A percentile compares a stretch with the other conserved stretches of the same genome.
Evolutionary conservation across 345 rosid genomes (phyloP).

Genomic region (Aurinia saxatilis): DNA sequence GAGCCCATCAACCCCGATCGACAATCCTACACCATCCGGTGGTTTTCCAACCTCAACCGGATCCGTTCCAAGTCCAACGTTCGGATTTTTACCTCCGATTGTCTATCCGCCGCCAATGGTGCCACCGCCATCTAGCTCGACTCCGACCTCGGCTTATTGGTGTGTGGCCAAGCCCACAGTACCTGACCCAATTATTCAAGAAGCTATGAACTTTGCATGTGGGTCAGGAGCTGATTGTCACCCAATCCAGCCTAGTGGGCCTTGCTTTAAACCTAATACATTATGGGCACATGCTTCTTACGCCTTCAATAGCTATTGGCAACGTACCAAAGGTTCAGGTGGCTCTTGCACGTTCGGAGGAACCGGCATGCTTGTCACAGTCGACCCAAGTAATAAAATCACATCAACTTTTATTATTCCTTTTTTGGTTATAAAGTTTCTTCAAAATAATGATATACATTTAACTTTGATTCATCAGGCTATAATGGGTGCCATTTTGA

Average conservation of each 20-base stretch:
- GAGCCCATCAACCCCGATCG: constrained; percentile 22
- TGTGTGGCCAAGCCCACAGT: constrained; percentile 93
- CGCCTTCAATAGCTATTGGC: constrained; percentile 95
- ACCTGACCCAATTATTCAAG: constrained; percentile 88
- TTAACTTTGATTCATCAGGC: constrained; percentile 28
- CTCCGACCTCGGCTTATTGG: constrained; percentile 55
- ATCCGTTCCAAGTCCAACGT: constrained; percentile 37
- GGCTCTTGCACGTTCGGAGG: constrained; percentile 93
- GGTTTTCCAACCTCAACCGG: constrained; percentile 35
- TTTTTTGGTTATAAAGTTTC: not conserved
- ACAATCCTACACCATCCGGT: constrained; percentile 31
- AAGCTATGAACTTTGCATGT: constrained; percentile 95
- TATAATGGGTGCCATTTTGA: constrained; percentile 55
- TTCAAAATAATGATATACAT: not conserved
- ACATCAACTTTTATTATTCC: not conserved
- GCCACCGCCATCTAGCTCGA: constrained; percentile 45
- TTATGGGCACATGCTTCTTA: constrained; percentile 80
- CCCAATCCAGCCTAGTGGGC: constrained; percentile 55
- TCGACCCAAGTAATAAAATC: constrained; percentile 69
- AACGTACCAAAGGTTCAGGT: constrained; percentile 64
- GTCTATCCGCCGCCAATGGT: constrained; percentile 72
- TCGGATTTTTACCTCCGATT: constrained; percentile 54
- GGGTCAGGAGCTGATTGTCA: constrained; percentile 84
- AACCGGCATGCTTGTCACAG: constrained; percentile 78
- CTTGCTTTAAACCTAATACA: constrained; percentile 72